Evolutionary conservation across 345 rosid genomes (phyloP), one percentile per base, ranked within the genome.

Genomic region (Clausena lansium): DNA sequence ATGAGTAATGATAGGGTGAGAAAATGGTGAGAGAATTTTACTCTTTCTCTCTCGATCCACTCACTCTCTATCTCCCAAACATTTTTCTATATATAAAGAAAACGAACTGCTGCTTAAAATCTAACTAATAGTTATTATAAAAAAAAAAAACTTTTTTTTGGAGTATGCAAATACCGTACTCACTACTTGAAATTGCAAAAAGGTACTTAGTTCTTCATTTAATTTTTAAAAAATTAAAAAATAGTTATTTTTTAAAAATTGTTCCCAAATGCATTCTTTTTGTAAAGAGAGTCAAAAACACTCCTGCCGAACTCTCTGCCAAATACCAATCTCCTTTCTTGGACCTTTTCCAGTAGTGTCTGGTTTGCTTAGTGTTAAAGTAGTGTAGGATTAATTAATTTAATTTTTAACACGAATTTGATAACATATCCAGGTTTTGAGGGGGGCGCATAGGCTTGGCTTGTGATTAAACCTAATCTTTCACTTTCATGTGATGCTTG

Each of bases 221-320:
- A 4, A 52, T n/a, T n/a, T n/a, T n/a, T n/a, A 52, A 50, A 45
- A 19, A 14, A 17, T 4, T 0, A 4, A 1, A 39, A 4, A 33
- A 33, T 33, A 13, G 5, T 45, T 0, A 45, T 45, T 45, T 45
- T 52, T 0, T 15, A 36, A 8, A 67, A 67, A 14, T 10, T n/a
- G 14, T 10, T n/a, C 52, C 19, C 52, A 9, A 36, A 38, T 36
- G 52, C 55, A 24, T 25, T 5, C 52, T 75, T 74, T 67, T 58
- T 59, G 71, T 62, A 38, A 63, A 75, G 72, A 68, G 79, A 77
- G 60, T 73, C 50, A 30, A 63, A 68, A 63, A 28, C 81, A 78
- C 81, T 61, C 65, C 38, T 64, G 84, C 84, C 86, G 75, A 81
- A 78, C 69, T 33, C 81, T 41, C 80, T 30, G 9, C 81, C 82